Base-by-base conservation (phyloP, 2,329 filamentous ascomycete species). In the Penicillium janthinellum region DNA sequence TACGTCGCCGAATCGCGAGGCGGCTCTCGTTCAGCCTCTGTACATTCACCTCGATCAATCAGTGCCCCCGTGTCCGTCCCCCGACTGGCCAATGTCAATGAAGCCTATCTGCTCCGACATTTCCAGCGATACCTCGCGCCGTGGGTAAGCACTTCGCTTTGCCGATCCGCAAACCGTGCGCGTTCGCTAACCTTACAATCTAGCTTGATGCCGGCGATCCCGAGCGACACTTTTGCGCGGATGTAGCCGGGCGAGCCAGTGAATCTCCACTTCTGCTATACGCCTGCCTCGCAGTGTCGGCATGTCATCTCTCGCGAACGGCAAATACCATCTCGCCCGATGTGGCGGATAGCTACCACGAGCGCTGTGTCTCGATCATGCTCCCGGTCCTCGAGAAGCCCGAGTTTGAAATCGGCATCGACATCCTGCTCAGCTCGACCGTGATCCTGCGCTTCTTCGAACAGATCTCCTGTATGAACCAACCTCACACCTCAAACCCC, bases 361-460 rank as follows among this genome's bases (percentile, higher is more conserved):
- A 75, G 39, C 71, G 70, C 56, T 75, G 73, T 54, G 68, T 75
- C 50, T 70, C 69, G 22, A 75, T 75, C 17, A 71, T 75, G 62
- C 65, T 74, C 4, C 71, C 73, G 0, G 70, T 70, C 0, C 64
- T 75, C 20, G 73, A 73, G 51, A 73, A 70, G 41, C 65, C 64
- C 17, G 67, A 73, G 25, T 71, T 66, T 37, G 62, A 69, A 14
- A 74, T 72, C 39, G 67, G 68, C 14, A 70, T 75, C 41, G 73
- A 75, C 28, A 70, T 73, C 20, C 67, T 75, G 11, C 70, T 75
- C 11, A 69, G 71, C 1, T 74, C 72, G 6, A 74, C 73, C 1
- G 71, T 74, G 4, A 73, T 74, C 41, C 65, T 75, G 8, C 72
- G 73, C 39, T 74, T 74, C 31, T 74, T 74, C 47, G 73, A 75